Evolutionary conservation across 192 early-diverging fungal genomes (phyloP).

Genomic region (Podila horticola): DNA sequence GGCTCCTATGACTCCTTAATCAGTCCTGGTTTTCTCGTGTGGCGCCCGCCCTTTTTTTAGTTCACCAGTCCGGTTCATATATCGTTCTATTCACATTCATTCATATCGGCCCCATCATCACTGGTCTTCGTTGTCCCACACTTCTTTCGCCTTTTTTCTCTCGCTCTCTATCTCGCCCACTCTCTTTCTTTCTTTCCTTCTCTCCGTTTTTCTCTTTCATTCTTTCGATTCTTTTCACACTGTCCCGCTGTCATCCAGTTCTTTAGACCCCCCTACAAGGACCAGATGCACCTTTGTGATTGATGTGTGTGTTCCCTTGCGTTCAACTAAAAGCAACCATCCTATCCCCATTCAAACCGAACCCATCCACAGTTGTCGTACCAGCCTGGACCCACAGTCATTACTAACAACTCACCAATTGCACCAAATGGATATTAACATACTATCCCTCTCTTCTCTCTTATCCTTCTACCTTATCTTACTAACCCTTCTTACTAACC

Average conservation of each 20-base stretch:
- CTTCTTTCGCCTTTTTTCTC: not conserved
- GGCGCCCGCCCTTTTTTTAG: too few relatives aligned
- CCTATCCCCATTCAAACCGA: not conserved
- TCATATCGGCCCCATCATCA: not conserved
- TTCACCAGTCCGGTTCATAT: too few relatives aligned
- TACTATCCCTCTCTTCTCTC: not conserved
- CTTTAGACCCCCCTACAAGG: not conserved
- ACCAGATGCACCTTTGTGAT: too few relatives aligned
- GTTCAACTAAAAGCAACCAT: not conserved
- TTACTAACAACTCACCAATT: too few relatives aligned
- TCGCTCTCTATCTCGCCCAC: not conserved
- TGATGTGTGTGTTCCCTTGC: too few relatives aligned
- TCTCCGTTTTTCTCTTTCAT: not conserved
- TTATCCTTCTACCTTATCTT: not conserved
- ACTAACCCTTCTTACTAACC: conserved; percentile 1
- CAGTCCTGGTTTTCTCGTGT: too few relatives aligned
- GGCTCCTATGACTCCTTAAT: too few relatives aligned
- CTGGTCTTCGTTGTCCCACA: not conserved
- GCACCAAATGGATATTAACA: not conserved
- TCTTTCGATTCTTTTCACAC: not conserved
- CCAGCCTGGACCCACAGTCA: too few relatives aligned
- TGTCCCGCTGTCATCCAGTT: not conserved
- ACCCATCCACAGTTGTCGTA: too few relatives aligned
- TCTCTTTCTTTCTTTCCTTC: conserved; percentile 2
- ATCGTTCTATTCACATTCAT: too few relatives aligned